These are phyloP conservation scores for Nemania sp. DNA, from an alignment of 2,329 filamentous ascomycete species.

Conservation along the genomic window DNA sequence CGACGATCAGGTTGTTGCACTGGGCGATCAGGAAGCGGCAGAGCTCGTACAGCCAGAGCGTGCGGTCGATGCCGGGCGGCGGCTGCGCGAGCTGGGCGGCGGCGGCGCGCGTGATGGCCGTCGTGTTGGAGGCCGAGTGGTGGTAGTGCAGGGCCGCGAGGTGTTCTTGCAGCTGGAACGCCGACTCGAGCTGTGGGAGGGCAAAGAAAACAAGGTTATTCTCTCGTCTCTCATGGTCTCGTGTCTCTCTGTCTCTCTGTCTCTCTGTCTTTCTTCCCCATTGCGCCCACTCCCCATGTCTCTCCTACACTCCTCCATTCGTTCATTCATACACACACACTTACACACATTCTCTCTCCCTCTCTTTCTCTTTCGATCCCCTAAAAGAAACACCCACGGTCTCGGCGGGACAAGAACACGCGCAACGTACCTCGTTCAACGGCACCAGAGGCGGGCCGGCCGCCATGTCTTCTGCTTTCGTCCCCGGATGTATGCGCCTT, in stretches of 20 bases:
- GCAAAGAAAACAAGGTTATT: conserved; percentile 14
- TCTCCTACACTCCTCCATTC: too few relatives aligned
- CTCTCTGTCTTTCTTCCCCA: too few relatives aligned
- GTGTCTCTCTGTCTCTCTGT: too few relatives aligned
- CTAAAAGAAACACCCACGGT: too few relatives aligned
- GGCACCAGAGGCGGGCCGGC: conserved; percentile 87
- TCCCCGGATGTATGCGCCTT: conserved; percentile 88
- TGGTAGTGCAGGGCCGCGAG: conserved; percentile 88
- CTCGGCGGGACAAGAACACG: too few relatives aligned
- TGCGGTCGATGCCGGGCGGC: conserved; percentile 79
- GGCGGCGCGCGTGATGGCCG: conserved; percentile 74
- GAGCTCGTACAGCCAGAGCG: conserved; percentile 96
- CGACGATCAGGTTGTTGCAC: conserved; percentile 88
- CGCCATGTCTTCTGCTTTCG: conserved; percentile 89
- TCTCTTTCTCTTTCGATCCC: too few relatives aligned
- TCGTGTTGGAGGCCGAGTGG: conserved; percentile 68
- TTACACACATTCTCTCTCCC: too few relatives aligned
- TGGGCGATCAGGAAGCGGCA: conserved; percentile 95
- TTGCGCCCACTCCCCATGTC: too few relatives aligned
- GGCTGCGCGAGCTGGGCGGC: conserved; percentile 77
- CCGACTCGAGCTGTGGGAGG: conserved; percentile 83
- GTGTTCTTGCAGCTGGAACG: conserved; percentile 96
- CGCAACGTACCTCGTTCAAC: conserved; percentile 70
- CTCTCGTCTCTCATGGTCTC: conserved; percentile 5
- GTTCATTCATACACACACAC: too few relatives aligned